Evolutionary conservation across 129 eudicot genomes (phyloP).

Genomic region (Flaveria bidentis): DNA sequence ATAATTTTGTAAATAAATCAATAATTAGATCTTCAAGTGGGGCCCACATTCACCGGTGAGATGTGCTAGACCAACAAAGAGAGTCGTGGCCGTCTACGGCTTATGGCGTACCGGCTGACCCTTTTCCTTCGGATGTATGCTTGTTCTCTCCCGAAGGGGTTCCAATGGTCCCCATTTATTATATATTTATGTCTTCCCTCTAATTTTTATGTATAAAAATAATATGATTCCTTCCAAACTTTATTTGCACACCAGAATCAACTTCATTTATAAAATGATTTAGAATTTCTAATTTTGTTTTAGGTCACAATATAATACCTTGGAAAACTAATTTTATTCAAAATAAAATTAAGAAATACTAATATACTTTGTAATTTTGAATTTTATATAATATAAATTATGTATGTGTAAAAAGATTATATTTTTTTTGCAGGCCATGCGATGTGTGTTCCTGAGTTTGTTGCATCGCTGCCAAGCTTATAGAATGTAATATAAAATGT

Average conservation of each 20-base stretch:
- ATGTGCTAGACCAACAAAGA: conserved; percentile 16
- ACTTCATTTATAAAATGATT: neutral
- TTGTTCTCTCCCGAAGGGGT: conserved; percentile 26
- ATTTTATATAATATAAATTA: too few species aligned
- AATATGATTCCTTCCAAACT: conserved; percentile 13
- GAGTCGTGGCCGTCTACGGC: conserved; percentile 40
- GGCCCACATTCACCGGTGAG: conserved; percentile 32
- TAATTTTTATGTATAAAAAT: neutral
- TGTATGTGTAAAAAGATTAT: too few species aligned
- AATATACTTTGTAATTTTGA: neutral
- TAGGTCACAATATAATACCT: neutral
- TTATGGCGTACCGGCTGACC: conserved; percentile 3
- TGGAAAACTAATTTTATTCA: neutral
- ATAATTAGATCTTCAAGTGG: neutral
- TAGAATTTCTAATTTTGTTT: neutral
- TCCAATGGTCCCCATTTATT: conserved; percentile 19
- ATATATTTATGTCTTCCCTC: conserved; percentile 20
- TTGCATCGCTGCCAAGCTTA: too few species aligned
- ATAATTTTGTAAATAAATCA: too few species aligned
- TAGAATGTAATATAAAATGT: too few species aligned
- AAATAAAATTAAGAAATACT: neutral
- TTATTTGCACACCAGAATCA: neutral
- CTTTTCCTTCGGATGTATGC: conserved; percentile 25
- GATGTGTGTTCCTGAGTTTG: too few species aligned
- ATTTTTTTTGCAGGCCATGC: too few species aligned